Base-by-base conservation (phyloP, 1,139 yeast genomes). In the Pichiaceae sp. region DNA sequence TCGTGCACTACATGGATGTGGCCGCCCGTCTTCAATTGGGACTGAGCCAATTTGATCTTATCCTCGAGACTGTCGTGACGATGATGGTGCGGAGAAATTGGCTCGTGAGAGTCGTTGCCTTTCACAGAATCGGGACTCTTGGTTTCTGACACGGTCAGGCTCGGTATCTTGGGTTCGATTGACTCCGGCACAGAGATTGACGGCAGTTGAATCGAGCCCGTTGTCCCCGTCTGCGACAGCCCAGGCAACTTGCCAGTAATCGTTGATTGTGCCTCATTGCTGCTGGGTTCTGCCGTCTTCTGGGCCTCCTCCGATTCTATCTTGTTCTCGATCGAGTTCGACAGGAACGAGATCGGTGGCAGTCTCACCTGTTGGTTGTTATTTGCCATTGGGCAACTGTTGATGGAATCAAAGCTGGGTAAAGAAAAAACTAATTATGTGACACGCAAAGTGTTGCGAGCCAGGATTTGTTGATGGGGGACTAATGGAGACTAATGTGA, bases 291-390 rank as follows among this genome's bases (percentile, higher is more conserved):
- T 21, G 24, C 24, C 7, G 24, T 21, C 11, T 7, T 11, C 24
- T 21, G 24, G 11, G 7, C 11, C 9, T 21, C n/a, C n/a, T n/a
- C n/a, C n/a, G n/a, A n/a, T n/a, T n/a, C n/a, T n/a, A n/a, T 21
- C 24, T 21, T 7, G 7, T 21, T 12, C 15, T 9, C 32, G 25
- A 40, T 37, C 20, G 48, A 37, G 14, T 20, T 18, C 17, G 56
- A 43, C n/a, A 57, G 39, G 32, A 55, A 54, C 4, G 62, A 56
- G 26, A 58, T 54, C 2, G 63, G 61, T 4, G 63, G 63, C n/a
- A 58, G 44, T 33, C 54, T 54, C 16, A 57, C 56, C 26, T 48
- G 41, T 15, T 28, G 19, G 19, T 16, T 16, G 18, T 25, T 25
- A 5, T 6, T 8, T 7, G 9, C 11, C 24, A 21, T 21, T 7